phyloP scores from a whole-genome alignment of 2,329 filamentous ascomycete species.

The Fusarium lyarnte region DNA sequence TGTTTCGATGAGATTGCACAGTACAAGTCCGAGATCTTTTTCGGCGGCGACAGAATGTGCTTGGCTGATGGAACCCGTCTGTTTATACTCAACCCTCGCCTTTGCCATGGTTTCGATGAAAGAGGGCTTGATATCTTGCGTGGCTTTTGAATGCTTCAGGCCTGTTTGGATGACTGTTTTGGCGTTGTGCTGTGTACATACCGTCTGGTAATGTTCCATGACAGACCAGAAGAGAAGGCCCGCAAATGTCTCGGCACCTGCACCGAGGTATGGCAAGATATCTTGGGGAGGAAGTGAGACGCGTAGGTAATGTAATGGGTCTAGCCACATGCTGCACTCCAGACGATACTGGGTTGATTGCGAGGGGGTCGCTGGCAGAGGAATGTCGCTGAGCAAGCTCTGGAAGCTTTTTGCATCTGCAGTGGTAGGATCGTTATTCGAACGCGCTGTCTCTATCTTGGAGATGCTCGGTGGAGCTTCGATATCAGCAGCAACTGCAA shows the following conservation, averaged over 20 bases:
- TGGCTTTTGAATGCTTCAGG: not conserved
- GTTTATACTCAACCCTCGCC: constrained; percentile 1
- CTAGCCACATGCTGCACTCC: constrained; percentile 5
- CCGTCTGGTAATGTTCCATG: constrained; percentile 1
- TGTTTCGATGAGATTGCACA: not conserved
- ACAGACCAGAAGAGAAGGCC: constrained; percentile 14
- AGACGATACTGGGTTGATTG: not conserved
- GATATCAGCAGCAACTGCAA: not conserved
- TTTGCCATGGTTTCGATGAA: constrained; percentile 10
- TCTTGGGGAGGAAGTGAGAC: not conserved
- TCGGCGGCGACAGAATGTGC: not conserved
- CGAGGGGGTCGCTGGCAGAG: not conserved
- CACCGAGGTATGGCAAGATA: not conserved
- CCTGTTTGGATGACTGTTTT: not conserved
- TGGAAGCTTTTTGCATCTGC: rapidly evolving
- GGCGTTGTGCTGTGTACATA: not conserved
- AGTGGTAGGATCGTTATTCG: too few relatives aligned
- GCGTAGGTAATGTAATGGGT: not conserved
- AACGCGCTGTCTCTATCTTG: too few relatives aligned
- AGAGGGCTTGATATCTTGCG: not conserved
- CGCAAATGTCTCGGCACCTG: not conserved
- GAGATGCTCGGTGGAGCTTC: not conserved
- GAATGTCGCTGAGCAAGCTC: rapidly evolving
- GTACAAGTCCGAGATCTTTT: not conserved
- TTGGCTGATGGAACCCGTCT: not conserved